Evolutionary conservation across 2,329 filamentous ascomycete genomes (phyloP), one percentile per base, ranked within the genome.

Genomic region (Colletotrichum lini): DNA sequence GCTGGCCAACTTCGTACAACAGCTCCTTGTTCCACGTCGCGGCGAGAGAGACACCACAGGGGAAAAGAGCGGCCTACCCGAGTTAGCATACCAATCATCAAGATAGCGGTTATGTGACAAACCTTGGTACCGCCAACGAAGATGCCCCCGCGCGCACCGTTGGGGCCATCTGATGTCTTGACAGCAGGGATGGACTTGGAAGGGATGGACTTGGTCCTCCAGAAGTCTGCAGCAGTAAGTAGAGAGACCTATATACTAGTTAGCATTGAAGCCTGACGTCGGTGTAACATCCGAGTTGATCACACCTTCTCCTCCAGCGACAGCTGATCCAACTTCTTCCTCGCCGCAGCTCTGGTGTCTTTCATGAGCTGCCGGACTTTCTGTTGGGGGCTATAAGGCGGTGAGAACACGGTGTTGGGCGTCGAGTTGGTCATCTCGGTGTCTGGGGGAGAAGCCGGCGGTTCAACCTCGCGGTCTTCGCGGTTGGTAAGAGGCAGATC

Each of bases 11-110:
- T 73, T 93, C 83, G 72, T 90, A 86, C 35, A 95, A 86, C 47
- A 96, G 84, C 7, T 91, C 86, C 58, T 89, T 87, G 77, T 96
- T 93, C 92, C 93, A 96, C 44, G 93, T 94, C 52, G 93, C 92
- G 9, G 93, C 93, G 54, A 96, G 87, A 0, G 92, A 94, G 67
- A 94, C 90, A 67, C 93, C 93, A 75, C 93, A 95, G 9, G 94
- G 94, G 74, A 96, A 93, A 57, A 94, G 87, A 21, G 93, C 93
- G 49, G 93, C 93, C 84, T 93, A 77, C 13, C 13, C 5, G 7
- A 35, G 21, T 42, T 13, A 30, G 44, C 42, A 47, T 38, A 21
- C 53, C 7, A 38, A 13, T n/a, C 15, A 18, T 30, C 16, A 15
- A 30, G 45, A 44, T 6, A 23, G 9, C 7, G 16, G 13, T 18